Conservation (phyloP, 371 early-diverging fungal species). For the Apophysomyces sp. region DNA sequence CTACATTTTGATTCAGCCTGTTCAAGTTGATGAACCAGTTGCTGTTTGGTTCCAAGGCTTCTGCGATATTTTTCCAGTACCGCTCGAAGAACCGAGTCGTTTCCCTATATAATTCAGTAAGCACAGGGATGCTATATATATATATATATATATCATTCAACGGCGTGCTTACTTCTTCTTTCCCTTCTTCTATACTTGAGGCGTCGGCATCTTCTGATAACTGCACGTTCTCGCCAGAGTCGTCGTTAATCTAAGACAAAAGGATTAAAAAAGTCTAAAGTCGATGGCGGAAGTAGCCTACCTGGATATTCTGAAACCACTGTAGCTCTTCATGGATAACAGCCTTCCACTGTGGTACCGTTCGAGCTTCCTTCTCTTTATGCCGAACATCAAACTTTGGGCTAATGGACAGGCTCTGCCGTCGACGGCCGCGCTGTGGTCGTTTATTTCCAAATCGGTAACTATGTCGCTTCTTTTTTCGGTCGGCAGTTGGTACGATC, state of each 20-base stretch:
- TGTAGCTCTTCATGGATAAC: not conserved
- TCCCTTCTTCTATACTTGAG: not conserved
- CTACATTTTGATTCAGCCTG: constrained; percentile 42
- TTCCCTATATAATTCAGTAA: not conserved
- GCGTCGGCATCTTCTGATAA: not conserved
- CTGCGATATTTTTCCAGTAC: constrained; percentile 1
- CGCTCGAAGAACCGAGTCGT: not conserved
- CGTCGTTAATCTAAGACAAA: not conserved
- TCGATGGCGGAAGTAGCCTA: not conserved
- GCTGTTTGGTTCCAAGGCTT: constrained; percentile 33
- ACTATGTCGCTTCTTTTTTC: constrained; percentile 18
- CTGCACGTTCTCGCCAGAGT: not conserved
- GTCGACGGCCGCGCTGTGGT: constrained; percentile 12
- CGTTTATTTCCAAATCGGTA: constrained; percentile 20
- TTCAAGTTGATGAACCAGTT: constrained; percentile 48
- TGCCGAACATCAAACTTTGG: not conserved
- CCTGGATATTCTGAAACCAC: not conserved
- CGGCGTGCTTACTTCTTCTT: not conserved
- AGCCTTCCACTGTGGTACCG: constrained; percentile 1
- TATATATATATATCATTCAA: not conserved
- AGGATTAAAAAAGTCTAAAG: not conserved
- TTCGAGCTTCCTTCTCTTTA: not conserved
- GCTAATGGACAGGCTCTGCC: not conserved
- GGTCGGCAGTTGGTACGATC: not conserved
- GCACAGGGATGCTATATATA: not conserved